phyloP scores from a whole-genome alignment of 78 protist genomes.

The Chrysochromulina parva region DNA sequence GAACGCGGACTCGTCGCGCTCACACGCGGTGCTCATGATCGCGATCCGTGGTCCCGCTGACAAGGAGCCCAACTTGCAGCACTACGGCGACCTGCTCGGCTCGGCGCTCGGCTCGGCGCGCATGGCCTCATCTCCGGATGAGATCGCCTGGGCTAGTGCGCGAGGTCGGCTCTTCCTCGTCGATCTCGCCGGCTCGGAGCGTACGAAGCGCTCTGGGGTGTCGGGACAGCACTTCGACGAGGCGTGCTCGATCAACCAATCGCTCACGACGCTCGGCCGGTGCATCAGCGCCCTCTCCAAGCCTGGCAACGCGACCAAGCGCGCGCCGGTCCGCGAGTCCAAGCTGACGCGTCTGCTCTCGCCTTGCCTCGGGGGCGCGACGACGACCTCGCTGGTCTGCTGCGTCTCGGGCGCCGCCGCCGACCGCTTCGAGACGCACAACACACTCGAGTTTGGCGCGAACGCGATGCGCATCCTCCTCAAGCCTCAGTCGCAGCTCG shows the following conservation, averaged over 20 bases:
- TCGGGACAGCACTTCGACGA: constrained; percentile 48
- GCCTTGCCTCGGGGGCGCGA: constrained; percentile 86
- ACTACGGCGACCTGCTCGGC: too few species aligned
- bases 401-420: constrained; percentile 64
- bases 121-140: too few species aligned
- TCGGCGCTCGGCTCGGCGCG: too few species aligned
- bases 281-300: constrained; percentile 85
- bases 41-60: background rate
- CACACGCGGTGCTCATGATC: background rate
- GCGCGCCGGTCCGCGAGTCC: background rate
- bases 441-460: constrained; percentile 74
- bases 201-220: constrained; percentile 23
- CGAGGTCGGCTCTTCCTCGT: constrained; percentile 8
- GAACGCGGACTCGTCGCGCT: constrained; percentile 7
- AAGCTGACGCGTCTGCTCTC: constrained; percentile 32
- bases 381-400: constrained; percentile 68
- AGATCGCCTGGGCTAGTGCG: too few species aligned
- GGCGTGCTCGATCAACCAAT: constrained; percentile 58
- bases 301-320: constrained; percentile 1
- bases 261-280: constrained; percentile 55
- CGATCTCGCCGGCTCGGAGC: constrained; percentile 58
- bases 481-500: too few species aligned
- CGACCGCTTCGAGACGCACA: constrained; percentile 70
- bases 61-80: too few species aligned
- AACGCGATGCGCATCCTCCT: background rate